phyloP scores from a whole-genome alignment of 192 early-diverging fungal genomes.

The Gonapodya prolifera region DNA sequence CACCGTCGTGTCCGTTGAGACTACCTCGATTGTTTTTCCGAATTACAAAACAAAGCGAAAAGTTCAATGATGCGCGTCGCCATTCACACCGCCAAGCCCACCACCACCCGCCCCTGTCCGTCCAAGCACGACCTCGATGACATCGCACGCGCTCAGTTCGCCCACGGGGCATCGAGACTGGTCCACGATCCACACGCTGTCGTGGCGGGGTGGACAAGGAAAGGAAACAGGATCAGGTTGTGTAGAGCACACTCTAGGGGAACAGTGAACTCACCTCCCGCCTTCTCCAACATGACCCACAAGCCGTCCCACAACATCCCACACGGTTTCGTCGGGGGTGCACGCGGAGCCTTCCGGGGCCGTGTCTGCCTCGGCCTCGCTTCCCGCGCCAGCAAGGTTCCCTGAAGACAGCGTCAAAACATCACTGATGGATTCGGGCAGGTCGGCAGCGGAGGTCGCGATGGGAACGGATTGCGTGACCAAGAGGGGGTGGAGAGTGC shows the following conservation, averaged over 20 bases:
- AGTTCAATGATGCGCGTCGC: no score
- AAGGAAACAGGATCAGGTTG: neutral
- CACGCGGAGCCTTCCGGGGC: no score
- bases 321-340: neutral
- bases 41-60: no score
- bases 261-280: neutral
- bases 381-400: neutral
- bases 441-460: neutral
- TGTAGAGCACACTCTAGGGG: neutral
- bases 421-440: neutral
- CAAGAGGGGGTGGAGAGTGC: neutral
- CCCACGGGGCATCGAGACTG: neutral
- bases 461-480: neutral
- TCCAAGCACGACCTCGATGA: neutral
- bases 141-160: neutral
- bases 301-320: neutral
- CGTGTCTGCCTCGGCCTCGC: neutral
- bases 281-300: neutral
- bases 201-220: neutral
- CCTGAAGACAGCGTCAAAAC: neutral
- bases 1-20: no score
- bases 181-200: neutral
- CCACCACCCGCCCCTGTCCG: no score
- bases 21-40: no score
- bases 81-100: neutral